Evolutionary conservation across 73 alveolate genomes (phyloP).

Genomic region (Stentor roeselii): DNA sequence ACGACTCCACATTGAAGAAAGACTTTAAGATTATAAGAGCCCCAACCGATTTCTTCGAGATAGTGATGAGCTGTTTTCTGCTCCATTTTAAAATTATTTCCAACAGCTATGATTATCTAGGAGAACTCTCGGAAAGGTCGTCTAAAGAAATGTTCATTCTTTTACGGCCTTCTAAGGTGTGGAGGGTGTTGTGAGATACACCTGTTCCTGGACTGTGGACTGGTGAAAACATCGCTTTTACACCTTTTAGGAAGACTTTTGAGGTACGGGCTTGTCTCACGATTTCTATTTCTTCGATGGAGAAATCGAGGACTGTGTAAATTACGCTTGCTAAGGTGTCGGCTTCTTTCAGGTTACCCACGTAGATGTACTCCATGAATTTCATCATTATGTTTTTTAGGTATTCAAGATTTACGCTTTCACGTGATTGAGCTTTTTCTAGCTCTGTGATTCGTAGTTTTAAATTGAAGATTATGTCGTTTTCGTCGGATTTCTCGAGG

Average conservation of each 20-base stretch:
- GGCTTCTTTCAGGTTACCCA: slow-evolving; percentile 22
- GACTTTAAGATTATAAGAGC: too few species aligned
- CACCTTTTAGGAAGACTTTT: background rate
- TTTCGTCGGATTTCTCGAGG: slow-evolving; percentile 19
- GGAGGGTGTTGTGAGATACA: slow-evolving; percentile 21
- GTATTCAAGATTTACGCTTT: slow-evolving; percentile 23
- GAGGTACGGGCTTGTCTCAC: background rate
- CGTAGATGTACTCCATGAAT: slow-evolving; percentile 26
- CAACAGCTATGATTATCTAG: too few species aligned
- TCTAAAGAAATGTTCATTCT: slow-evolving; percentile 4
- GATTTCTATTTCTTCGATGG: slow-evolving; percentile 17
- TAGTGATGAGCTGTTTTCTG: too few species aligned
- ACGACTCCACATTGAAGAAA: background rate
- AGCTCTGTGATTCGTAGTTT: slow-evolving; percentile 15
- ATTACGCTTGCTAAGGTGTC: slow-evolving; percentile 13
- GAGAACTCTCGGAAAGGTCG: too few species aligned
- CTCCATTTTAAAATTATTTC: too few species aligned
- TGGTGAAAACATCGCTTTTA: background rate
- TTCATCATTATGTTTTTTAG: slow-evolving; percentile 28
- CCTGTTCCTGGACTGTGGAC: slow-evolving; percentile 16
- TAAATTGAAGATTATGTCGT: background rate
- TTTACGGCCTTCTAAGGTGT: slow-evolving; percentile 2
- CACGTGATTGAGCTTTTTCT: slow-evolving; percentile 17
- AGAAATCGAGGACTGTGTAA: slow-evolving; percentile 3
- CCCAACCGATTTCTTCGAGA: too few species aligned